These are phyloP conservation scores for Colletotrichum musicola DNA, from an alignment of 2,329 filamentous ascomycete genomes.

Conservation along the genomic window DNA sequence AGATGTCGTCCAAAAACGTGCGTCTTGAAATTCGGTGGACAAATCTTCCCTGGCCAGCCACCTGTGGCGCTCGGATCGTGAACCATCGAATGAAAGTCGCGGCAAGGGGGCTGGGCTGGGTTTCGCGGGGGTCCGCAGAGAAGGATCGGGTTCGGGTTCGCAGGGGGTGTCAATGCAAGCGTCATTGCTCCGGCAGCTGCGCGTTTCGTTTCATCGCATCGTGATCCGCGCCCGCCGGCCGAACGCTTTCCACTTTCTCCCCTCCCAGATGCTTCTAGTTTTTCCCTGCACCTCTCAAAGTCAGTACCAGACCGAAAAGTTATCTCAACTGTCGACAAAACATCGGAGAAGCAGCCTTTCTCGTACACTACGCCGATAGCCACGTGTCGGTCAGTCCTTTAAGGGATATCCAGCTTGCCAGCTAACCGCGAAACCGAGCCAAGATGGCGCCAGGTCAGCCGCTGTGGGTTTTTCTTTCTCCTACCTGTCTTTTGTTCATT, in stretches of 20 bases:
- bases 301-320: slow-evolving; percentile 11
- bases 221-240: slow-evolving; percentile 25
- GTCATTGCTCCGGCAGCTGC: slow-evolving; percentile 35
- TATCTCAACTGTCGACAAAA: slow-evolving; percentile 29
- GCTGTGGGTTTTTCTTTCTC: slow-evolving; percentile 31
- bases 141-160: not conserved
- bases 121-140: not conserved
- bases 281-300: not conserved
- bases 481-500: slow-evolving; percentile 9
- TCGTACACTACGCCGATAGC: slow-evolving; percentile 3
- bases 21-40: too few relatives aligned
- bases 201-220: slow-evolving; percentile 39
- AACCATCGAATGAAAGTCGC: not conserved
- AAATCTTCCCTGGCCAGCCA: slow-evolving; percentile 14
- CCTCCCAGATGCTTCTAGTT: not conserved
- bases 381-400: slow-evolving; percentile 29
- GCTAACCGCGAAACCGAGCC: not conserved
- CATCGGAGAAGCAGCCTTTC: not conserved
- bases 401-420: not conserved
- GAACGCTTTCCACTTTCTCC: slow-evolving; percentile 22
- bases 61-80: slow-evolving; percentile 35
- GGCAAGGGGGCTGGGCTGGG: slow-evolving; percentile 17
- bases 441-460: slow-evolving; percentile 35
- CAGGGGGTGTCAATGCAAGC: slow-evolving; percentile 35
- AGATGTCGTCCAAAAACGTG: too few relatives aligned